These are phyloP conservation scores for Alternaria sp. DNA, from an alignment of 2,329 filamentous ascomycete genomes.

Conservation along the genomic window DNA sequence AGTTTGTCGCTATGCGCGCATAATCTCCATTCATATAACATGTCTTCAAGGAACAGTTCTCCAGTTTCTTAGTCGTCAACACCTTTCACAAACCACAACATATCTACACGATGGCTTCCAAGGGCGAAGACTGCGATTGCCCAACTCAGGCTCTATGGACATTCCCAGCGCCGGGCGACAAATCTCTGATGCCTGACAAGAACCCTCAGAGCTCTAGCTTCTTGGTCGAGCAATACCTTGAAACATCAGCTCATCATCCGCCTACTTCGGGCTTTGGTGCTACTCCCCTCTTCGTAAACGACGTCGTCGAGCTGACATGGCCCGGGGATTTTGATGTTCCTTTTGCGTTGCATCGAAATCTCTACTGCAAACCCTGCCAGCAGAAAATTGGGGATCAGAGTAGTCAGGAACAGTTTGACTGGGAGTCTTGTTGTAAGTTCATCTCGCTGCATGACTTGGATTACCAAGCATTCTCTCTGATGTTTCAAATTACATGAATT, in stretches of 20 bases:
- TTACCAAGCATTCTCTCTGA: background rate
- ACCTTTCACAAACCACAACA: background rate
- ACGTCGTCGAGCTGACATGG: background rate
- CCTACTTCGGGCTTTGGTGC: background rate
- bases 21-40: background rate
- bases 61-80: background rate
- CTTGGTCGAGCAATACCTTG: background rate
- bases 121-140: background rate
- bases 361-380: background rate
- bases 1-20: background rate
- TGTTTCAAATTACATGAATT: too few species aligned
- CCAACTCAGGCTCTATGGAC: background rate
- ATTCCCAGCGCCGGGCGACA: background rate
- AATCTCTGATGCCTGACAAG: background rate
- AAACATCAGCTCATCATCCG: background rate
- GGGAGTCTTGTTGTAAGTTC: slow-evolving; percentile 1
- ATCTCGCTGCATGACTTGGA: background rate
- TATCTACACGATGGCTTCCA: background rate
- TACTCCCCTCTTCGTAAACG: background rate
- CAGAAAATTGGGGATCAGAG: background rate
- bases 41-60: background rate
- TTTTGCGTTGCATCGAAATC: background rate
- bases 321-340: background rate
- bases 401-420: background rate
- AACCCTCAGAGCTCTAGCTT: background rate